These are phyloP conservation scores for Cyclostephanos invisitatus DNA, from an alignment of 108 stramenopile genomes.

Conservation along the genomic window DNA sequence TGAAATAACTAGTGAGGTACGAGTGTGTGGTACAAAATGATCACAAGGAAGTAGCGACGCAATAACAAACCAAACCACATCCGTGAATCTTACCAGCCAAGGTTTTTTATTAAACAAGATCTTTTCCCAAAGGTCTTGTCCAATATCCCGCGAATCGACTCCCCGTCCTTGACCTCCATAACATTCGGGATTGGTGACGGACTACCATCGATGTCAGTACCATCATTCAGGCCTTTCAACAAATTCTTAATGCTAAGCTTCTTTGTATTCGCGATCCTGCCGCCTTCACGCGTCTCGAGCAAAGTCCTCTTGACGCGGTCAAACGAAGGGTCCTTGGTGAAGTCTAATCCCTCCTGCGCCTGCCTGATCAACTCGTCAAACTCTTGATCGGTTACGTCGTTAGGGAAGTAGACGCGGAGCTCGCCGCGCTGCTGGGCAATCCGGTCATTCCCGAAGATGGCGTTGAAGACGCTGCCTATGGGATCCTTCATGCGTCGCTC, in stretches of 20 bases:
- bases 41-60: not conserved
- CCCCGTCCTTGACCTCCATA: conserved; percentile 43
- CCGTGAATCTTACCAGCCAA: conserved; percentile 40
- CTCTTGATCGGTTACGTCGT: conserved; percentile 2
- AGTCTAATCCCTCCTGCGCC: conserved; percentile 17
- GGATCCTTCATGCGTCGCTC: conserved; percentile 12
- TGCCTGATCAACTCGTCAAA: conserved; percentile 12
- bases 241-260: conserved; percentile 2
- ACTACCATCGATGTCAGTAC: conserved; percentile 4
- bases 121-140: conserved; percentile 42
- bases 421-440: conserved; percentile 2
- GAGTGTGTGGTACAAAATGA: not conserved
- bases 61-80: not conserved
- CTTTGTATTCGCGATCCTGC: not conserved
- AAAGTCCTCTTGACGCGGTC: conserved; percentile 7
- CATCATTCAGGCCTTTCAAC: not conserved
- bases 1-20: not conserved
- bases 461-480: conserved; percentile 7
- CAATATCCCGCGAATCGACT: conserved; percentile 58
- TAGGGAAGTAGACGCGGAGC: conserved; percentile 5
- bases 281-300: not conserved
- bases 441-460: conserved; percentile 25
- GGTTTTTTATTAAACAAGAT: conserved; percentile 44
- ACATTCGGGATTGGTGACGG: not conserved
- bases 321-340: conserved; percentile 9